phyloP scores from a whole-genome alignment of 345 rosid species.

The Acer campestre region DNA sequence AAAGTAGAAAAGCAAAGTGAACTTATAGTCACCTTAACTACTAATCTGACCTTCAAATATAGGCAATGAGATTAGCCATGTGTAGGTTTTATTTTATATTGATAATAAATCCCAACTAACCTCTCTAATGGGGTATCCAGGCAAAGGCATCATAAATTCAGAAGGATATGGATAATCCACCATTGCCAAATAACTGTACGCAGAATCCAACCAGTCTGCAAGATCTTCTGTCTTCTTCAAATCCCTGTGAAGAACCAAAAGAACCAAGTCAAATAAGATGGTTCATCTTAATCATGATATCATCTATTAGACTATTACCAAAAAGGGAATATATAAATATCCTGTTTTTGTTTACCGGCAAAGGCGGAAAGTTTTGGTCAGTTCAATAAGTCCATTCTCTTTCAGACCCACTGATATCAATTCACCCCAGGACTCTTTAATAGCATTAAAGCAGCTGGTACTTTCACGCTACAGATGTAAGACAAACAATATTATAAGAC shows the following conservation, averaged over 20 bases:
- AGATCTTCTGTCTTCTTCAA: constrained; percentile 63
- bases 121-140: constrained; percentile 95
- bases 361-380: constrained; percentile 65
- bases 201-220: constrained; percentile 76
- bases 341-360: constrained; percentile 57
- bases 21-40: not conserved
- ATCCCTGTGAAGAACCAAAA: constrained; percentile 43
- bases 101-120: constrained; percentile 36
- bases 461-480: constrained; percentile 68
- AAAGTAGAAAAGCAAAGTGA: constrained; percentile 11
- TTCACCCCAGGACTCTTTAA: constrained; percentile 79
- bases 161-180: constrained; percentile 90
- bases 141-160: constrained; percentile 87
- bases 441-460: constrained; percentile 72
- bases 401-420: constrained; percentile 56
- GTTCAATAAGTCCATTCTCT: constrained; percentile 68
- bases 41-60: not conserved
- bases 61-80: not conserved
- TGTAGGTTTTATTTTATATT: constrained; percentile 5
- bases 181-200: constrained; percentile 92
- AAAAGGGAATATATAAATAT: not conserved
- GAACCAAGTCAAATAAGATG: not conserved
- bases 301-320: not conserved
- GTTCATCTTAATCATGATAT: constrained; percentile 11
- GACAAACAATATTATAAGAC: not conserved